These are phyloP conservation scores for Purshia tridentata DNA, from an alignment of 306 rosid genomes.

Conservation along the genomic window DNA sequence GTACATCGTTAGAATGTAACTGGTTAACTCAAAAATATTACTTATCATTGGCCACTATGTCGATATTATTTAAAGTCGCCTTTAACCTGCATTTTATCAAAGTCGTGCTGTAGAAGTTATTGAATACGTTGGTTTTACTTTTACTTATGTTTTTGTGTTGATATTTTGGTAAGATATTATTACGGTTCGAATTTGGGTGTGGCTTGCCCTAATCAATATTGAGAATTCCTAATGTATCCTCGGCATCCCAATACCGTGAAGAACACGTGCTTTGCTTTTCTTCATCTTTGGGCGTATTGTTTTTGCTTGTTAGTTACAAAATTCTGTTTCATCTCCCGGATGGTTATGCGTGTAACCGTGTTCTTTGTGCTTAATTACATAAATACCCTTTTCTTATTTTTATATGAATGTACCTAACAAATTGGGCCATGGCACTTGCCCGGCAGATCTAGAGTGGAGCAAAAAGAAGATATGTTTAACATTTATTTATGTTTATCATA, in stretches of 20 bases:
- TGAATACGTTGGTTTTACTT: no score
- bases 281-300: no score
- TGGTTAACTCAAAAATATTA: no score
- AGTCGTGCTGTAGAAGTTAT: no score
- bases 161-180: no score
- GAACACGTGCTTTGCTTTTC: slow-evolving; percentile 29
- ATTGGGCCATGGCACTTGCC: not conserved
- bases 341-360: not conserved
- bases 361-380: not conserved
- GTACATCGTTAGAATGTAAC: no score
- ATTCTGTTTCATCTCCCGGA: not conserved
- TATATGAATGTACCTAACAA: not conserved
- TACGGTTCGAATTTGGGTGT: not conserved
- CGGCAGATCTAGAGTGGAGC: not conserved
- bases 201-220: not conserved
- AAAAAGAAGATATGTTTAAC: not conserved
- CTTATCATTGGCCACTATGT: no score
- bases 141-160: no score
- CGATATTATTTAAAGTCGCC: no score
- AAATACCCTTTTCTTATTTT: not conserved
- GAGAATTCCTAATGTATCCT: slow-evolving; percentile 4
- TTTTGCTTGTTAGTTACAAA: no score
- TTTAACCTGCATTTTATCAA: no score
- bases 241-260: not conserved
- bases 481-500: no score